phyloP scores from a whole-genome alignment of 1,139 yeast genomes.

The Zygoascus hellenicus region DNA sequence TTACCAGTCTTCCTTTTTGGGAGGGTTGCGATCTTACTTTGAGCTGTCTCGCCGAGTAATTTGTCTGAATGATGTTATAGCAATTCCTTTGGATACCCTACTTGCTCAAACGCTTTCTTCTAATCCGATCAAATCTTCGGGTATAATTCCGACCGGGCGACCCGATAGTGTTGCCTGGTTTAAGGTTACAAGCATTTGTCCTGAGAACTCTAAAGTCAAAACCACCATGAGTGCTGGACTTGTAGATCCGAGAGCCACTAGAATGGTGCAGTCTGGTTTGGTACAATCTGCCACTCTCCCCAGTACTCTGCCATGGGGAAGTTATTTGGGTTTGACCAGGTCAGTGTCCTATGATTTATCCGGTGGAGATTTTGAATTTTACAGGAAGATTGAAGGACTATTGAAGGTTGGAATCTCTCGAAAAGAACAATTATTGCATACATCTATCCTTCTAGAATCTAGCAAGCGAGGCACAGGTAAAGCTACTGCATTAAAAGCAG shows the following conservation, averaged over 20 bases:
- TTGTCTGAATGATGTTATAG: constrained; percentile 58
- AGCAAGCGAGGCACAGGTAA: constrained; percentile 78
- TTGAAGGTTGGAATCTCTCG: constrained; percentile 32
- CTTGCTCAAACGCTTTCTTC: constrained; percentile 57
- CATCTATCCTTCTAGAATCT: constrained; percentile 64
- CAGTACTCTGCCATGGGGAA: constrained; percentile 46
- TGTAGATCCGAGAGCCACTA: constrained; percentile 59
- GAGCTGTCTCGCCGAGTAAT: constrained; percentile 55
- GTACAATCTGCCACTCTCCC: constrained; percentile 37
- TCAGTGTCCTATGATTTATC: constrained; percentile 23
- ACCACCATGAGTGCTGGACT: constrained; percentile 42
- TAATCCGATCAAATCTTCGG: constrained; percentile 23
- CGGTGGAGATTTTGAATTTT: constrained; percentile 41
- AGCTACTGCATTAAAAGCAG: constrained; percentile 51
- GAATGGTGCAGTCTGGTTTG: constrained; percentile 62
- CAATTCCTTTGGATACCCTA: constrained; percentile 70
- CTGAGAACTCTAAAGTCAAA: constrained; percentile 30
- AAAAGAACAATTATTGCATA: constrained; percentile 40
- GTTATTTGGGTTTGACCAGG: constrained; percentile 40
- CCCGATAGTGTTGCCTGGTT: constrained; percentile 88
- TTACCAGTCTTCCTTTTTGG: constrained; percentile 58
- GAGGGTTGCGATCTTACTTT: constrained; percentile 58
- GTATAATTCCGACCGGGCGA: constrained; percentile 46
- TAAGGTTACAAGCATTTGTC: constrained; percentile 43
- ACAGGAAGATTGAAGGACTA: constrained; percentile 39